phyloP scores from a whole-genome alignment of 2,329 filamentous ascomycete genomes.

The Lanzia echinophila region DNA sequence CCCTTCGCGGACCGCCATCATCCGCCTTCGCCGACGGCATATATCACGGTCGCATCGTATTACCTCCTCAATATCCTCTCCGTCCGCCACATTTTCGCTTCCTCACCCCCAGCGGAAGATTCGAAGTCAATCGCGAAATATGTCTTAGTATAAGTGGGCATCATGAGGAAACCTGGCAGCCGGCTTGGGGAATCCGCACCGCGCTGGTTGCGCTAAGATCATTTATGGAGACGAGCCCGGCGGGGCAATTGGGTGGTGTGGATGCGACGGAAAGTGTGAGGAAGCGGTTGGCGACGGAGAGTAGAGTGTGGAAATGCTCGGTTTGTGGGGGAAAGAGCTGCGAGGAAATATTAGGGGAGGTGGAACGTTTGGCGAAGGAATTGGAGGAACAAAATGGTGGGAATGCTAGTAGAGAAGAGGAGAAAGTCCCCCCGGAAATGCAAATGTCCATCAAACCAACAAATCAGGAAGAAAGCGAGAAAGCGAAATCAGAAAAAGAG shows the following conservation, averaged over 20 bases:
- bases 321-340: conserved; percentile 65
- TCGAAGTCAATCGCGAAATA: conserved; percentile 95
- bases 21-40: conserved; percentile 55
- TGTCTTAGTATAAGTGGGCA: conserved; percentile 90
- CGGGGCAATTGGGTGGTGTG: conserved; percentile 84
- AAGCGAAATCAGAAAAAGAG: neutral
- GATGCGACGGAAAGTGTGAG: conserved; percentile 66
- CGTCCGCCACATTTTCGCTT: conserved; percentile 95
- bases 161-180: conserved; percentile 98
- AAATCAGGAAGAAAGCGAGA: conserved; percentile 22
- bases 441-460: neutral
- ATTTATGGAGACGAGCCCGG: conserved; percentile 89
- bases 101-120: conserved; percentile 82
- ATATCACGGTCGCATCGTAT: conserved; percentile 91
- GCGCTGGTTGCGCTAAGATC: conserved; percentile 72
- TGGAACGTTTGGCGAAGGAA: conserved; percentile 47
- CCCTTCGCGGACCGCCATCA: conserved; percentile 83
- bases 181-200: conserved; percentile 92
- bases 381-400: conserved; percentile 35
- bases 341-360: conserved; percentile 65
- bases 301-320: conserved; percentile 58
- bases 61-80: conserved; percentile 84
- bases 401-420: conserved; percentile 41
- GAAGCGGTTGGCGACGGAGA: conserved; percentile 61
- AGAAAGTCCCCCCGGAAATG: conserved; percentile 1